These are phyloP conservation scores for Coemansia nantahalensis DNA, from an alignment of 192 early-diverging fungal species.

Conservation along the genomic window DNA sequence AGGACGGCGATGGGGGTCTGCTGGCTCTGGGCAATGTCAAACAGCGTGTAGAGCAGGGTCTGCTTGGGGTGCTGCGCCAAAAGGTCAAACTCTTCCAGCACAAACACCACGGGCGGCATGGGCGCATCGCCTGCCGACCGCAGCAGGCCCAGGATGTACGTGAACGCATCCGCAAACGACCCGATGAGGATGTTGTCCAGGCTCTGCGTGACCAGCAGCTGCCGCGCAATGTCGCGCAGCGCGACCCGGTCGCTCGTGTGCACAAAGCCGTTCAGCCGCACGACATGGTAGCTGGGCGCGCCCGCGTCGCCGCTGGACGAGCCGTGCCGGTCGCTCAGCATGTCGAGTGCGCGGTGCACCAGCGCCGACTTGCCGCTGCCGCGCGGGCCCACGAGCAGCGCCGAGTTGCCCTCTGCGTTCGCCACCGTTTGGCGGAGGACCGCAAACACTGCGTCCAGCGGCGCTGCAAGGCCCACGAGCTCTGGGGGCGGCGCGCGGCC, in stretches of 20 bases:
- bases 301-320: neutral
- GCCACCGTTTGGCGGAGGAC: slow-evolving; percentile 31
- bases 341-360: slow-evolving; percentile 19
- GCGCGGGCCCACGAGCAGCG: slow-evolving; percentile 76
- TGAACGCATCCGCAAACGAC: slow-evolving; percentile 36
- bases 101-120: slow-evolving; percentile 63
- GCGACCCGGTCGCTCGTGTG: slow-evolving; percentile 83
- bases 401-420: slow-evolving; percentile 76
- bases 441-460: slow-evolving; percentile 16
- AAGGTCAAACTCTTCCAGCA: slow-evolving; percentile 92
- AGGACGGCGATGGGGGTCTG: slow-evolving; percentile 84
- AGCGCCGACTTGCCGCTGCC: slow-evolving; percentile 72
- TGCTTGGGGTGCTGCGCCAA: slow-evolving; percentile 94
- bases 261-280: slow-evolving; percentile 72
- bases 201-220: slow-evolving; percentile 66
- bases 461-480: slow-evolving; percentile 30
- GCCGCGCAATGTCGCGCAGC: slow-evolving; percentile 76
- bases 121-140: slow-evolving; percentile 6
- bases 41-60: slow-evolving; percentile 88
- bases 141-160: slow-evolving; percentile 40
- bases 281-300: slow-evolving; percentile 56
- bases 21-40: slow-evolving; percentile 84
- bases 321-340: slow-evolving; percentile 18
- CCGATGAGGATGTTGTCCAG: slow-evolving; percentile 45
- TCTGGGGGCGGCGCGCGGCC: slow-evolving; percentile 26